phyloP scores from a whole-genome alignment of 768 basidiomycete genomes.

The Pleurotus cornucopiae region DNA sequence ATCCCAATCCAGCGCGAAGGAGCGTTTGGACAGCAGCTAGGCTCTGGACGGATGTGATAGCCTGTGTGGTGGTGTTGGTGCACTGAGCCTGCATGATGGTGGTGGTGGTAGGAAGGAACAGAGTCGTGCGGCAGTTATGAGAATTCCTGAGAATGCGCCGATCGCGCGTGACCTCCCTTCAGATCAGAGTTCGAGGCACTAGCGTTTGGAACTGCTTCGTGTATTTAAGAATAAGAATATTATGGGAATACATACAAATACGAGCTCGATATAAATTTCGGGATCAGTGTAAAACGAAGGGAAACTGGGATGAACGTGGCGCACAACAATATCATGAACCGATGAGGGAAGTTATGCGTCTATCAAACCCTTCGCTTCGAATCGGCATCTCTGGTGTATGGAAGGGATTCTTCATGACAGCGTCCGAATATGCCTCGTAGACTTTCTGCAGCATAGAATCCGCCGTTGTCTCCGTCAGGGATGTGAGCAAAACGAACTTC shows the following conservation, averaged over 20 bases:
- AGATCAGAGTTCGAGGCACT: not conserved
- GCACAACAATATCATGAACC: conserved; percentile 32
- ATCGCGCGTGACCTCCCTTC: no score
- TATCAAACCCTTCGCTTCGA: conserved; percentile 85
- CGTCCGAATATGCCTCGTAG: conserved; percentile 92
- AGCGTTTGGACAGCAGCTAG: conserved; percentile 69
- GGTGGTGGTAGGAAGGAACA: conserved; percentile 13
- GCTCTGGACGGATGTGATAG: conserved; percentile 56
- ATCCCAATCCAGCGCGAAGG: conserved; percentile 67
- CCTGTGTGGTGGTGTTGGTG: conserved; percentile 21
- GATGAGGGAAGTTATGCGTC: conserved; percentile 57
- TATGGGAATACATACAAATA: no score
- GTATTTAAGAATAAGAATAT: not conserved
- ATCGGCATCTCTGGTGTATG: conserved; percentile 99
- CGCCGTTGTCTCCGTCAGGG: conserved; percentile 66
- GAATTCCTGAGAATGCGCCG: not conserved
- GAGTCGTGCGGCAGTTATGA: not conserved
- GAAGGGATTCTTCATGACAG: conserved; percentile 99
- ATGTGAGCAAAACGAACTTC: conserved; percentile 92
- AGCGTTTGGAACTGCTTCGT: not conserved
- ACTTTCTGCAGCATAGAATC: conserved; percentile 74
- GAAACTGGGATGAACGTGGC: not conserved
- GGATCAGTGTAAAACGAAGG: no score
- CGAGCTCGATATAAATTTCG: no score
- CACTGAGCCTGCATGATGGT: conserved; percentile 37